Conservation (phyloP, 202 grass and related monocot genomes). For the Dendrocalamus latiflorus region DNA sequence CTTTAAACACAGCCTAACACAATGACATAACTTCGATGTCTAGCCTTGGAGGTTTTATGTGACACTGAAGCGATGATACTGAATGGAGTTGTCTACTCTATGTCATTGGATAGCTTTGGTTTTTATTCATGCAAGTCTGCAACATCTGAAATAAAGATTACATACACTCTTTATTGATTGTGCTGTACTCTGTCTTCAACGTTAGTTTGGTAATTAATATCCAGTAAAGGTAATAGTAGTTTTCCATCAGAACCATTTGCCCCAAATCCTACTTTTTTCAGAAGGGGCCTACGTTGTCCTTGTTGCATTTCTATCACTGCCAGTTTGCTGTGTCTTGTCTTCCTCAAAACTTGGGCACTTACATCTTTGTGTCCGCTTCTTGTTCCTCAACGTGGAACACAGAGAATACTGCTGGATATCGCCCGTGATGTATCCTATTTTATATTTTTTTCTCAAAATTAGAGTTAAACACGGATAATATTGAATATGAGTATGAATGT, state of each 20-base stretch:
- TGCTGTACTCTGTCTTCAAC: neutral
- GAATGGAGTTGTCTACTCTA: neutral
- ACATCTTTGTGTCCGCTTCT: neutral
- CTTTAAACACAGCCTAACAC: neutral
- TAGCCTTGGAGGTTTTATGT: conserved; percentile 4
- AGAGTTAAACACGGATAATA: too few relatives aligned
- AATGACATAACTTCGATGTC: neutral
- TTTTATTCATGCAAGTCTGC: neutral
- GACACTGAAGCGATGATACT: neutral
- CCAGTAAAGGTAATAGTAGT: neutral
- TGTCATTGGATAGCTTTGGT: neutral
- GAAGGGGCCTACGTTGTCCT: neutral
- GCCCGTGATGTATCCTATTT: too few relatives aligned
- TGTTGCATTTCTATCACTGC: neutral
- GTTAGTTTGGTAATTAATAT: neutral
- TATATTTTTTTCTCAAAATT: too few relatives aligned
- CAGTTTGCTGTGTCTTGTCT: neutral
- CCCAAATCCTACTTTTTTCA: neutral
- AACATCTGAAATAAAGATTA: neutral
- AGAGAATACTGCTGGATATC: neutral
- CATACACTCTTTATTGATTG: neutral
- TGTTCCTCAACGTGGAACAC: neutral
- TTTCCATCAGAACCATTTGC: neutral
- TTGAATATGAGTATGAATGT: too few relatives aligned
- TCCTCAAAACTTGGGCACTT: neutral